phyloP scores from a whole-genome alignment of 2,329 filamentous ascomycete genomes.

The Calonectria hongkongensis region DNA sequence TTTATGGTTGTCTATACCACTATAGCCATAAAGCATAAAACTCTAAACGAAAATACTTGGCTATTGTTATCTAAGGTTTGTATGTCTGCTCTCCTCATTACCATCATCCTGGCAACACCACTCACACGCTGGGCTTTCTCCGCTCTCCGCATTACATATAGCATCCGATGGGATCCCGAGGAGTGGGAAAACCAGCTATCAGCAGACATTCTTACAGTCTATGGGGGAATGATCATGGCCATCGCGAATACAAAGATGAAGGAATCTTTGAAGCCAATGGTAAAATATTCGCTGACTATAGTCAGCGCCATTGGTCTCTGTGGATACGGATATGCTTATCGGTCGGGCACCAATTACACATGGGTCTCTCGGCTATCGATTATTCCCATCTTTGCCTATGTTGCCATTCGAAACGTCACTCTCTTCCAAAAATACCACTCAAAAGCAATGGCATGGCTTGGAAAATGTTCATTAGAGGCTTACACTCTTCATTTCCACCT shows the following conservation, averaged over 20 bases:
- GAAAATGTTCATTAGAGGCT: conserved; percentile 74
- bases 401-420: conserved; percentile 69
- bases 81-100: conserved; percentile 63
- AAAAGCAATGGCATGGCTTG: conserved; percentile 70
- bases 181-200: conserved; percentile 71
- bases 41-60: conserved; percentile 63
- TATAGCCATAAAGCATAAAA: conserved; percentile 62
- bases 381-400: conserved; percentile 71
- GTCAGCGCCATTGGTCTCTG: conserved; percentile 54
- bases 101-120: conserved; percentile 48
- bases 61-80: conserved; percentile 69
- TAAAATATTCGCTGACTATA: conserved; percentile 55
- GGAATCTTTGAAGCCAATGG: conserved; percentile 42
- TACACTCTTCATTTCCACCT: conserved; percentile 78
- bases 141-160: conserved; percentile 63
- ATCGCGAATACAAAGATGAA: conserved; percentile 50
- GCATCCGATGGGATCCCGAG: conserved; percentile 67
- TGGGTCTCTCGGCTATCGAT: conserved; percentile 71
- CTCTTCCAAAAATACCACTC: conserved; percentile 54
- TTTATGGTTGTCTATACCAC: conserved; percentile 74
- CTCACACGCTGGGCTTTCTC: conserved; percentile 48
- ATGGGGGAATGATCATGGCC: conserved; percentile 70
- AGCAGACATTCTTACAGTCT: conserved; percentile 74
- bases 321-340: background rate
- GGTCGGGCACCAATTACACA: background rate